Evolutionary conservation across 1,284 basidiomycete species (phyloP).

Genomic region (Dichomitus squalens): DNA sequence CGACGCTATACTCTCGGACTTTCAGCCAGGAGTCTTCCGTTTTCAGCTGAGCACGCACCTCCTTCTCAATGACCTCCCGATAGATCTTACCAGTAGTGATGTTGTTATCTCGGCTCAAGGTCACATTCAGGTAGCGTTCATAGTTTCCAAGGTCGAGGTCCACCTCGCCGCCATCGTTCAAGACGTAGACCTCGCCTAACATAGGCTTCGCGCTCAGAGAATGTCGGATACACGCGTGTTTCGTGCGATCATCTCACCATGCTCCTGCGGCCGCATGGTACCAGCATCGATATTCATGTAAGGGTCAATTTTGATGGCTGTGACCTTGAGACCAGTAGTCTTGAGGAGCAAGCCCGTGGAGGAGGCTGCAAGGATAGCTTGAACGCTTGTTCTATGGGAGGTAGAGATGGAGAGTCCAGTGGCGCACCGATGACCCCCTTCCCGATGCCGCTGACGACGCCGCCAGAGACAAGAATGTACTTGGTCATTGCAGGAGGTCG

Average conservation of each 20-base stretch:
- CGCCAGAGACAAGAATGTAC: constrained; percentile 90
- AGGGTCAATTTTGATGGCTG: constrained; percentile 99
- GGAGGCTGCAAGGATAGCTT: constrained; percentile 65
- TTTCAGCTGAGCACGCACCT: constrained; percentile 53
- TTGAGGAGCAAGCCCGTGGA: constrained; percentile 97
- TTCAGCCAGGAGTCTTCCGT: constrained; percentile 6
- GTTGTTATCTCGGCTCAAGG: constrained; percentile 94
- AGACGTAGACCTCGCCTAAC: constrained; percentile 94
- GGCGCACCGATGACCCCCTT: constrained; percentile 91
- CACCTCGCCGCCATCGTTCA: constrained; percentile 98
- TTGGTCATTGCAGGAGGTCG: constrained; percentile 63
- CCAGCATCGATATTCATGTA: constrained; percentile 99
- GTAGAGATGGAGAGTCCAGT: constrained; percentile 14
- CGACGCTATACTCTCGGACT: constrained; percentile 59
- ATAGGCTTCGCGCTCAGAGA: constrained; percentile 25
- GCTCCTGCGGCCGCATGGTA: constrained; percentile 98
- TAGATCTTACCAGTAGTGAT: constrained; percentile 99
- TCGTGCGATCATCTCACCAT: constrained; percentile 62
- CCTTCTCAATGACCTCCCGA: constrained; percentile 95
- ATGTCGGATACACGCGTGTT: neutral
- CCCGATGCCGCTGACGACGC: constrained; percentile 92
- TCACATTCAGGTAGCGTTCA: constrained; percentile 96
- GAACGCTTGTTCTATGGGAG: constrained; percentile 23
- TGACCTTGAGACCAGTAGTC: constrained; percentile 94
- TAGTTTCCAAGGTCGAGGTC: constrained; percentile 99